Evolutionary conservation across 805 yeast genomes (phyloP), one percentile per base, ranked within the genome.

Genomic region (Candida saitoana): DNA sequence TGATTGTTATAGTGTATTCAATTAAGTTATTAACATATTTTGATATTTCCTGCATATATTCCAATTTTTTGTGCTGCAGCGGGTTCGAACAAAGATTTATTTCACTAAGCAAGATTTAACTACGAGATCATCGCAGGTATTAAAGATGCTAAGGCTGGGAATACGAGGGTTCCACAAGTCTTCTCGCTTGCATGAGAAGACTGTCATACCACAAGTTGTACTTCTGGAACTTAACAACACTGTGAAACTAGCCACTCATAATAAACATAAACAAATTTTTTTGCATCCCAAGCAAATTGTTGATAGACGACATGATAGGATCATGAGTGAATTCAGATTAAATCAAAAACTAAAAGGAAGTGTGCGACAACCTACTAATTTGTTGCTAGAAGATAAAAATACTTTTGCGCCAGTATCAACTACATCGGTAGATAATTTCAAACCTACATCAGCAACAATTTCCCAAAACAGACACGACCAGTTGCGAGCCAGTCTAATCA

Each of bases 371-470:
- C 36, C 40, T n/a, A 15, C 31, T 5, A 20, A 7, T 3, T 6
- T 20, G 8, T 15, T 32, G n/a, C 5, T 33, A 5, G 22, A 17
- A 18, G 37, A 39, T 6, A 35, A 39, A 22, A 15, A 25, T 17
- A 14, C 11, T 5, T 29, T 29, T 29, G 5, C 16, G 5, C 34
- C 24, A 4, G 7, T 9, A 5, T 4, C 18, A 4, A 6, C 36
- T 6, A 33, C 37, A 4, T 34, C 45, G n/a, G 44, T 51, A 4
- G 50, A 47, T 4, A 39, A 36, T 9, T 38, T 42, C 25, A 44
- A 42, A 34, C 56, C 56, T 9, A 22, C 29, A 1, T 34, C 22
- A 7, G 11, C 22, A 1, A 44, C 22, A 11, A 38, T 51, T 5
- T 42, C 54, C 5, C 36, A 32, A 12, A 34, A 35, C 8, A 45